Evolutionary conservation across 306 rosid genomes (phyloP).

Genomic region (Lotus japonicus): DNA sequence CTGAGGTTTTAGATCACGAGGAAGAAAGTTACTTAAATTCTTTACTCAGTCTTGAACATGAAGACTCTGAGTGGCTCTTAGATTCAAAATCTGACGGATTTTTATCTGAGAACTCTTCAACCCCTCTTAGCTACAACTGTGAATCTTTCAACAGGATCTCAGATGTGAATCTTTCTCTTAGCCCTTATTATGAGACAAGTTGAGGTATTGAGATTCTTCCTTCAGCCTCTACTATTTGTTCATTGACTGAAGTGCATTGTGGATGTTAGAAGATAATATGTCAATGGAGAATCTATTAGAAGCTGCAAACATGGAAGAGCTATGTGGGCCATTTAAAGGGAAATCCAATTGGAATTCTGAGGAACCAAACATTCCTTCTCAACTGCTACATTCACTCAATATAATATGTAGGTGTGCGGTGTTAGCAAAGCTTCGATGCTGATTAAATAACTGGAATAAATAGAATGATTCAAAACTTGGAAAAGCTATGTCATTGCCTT

Average conservation of each 20-base stretch:
- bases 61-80: constrained; percentile 35
- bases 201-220: constrained; percentile 6
- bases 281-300: constrained; percentile 9
- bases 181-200: constrained; percentile 6
- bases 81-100: constrained; percentile 21
- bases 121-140: no score
- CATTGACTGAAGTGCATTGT: background rate
- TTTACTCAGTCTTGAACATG: constrained; percentile 34
- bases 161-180: constrained; percentile 14
- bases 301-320: constrained; percentile 9
- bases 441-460: no score
- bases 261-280: background rate
- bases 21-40: constrained; percentile 19
- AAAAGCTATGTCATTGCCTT: no score
- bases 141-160: no score
- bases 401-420: no score
- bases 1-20: constrained; percentile 20
- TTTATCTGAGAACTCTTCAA: no score
- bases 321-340: constrained; percentile 39
- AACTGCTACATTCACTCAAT: no score
- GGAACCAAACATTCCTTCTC: no score
- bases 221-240: background rate
- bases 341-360: constrained; percentile 26
- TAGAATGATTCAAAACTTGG: no score
- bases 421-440: no score